These are phyloP conservation scores for Coprinellus micaceus DNA, from an alignment of 768 basidiomycete species.

Conservation along the genomic window DNA sequence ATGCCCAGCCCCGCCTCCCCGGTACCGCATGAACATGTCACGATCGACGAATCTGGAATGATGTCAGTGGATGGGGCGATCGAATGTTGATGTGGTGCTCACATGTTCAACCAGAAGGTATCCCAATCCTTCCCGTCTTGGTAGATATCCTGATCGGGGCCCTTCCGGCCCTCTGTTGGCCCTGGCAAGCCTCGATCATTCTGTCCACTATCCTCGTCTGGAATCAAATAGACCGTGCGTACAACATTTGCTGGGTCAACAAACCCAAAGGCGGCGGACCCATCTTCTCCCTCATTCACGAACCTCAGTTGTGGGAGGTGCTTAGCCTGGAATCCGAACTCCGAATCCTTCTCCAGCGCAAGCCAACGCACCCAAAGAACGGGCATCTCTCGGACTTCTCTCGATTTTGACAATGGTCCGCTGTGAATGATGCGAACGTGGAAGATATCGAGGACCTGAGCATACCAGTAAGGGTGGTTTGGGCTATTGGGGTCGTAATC, in stretches of 20 bases:
- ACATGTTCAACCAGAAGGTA: conserved; percentile 37
- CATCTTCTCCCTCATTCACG: conserved; percentile 17
- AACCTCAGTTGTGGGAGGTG: conserved; percentile 28
- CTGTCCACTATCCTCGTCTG: conserved; percentile 26
- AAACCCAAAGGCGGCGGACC: conserved; percentile 39
- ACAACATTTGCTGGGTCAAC: conserved; percentile 40
- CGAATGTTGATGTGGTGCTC: conserved; percentile 7
- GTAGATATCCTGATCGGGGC: not conserved
- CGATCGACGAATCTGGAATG: not conserved
- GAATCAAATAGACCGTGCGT: conserved; percentile 40
- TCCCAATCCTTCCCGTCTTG: conserved; percentile 25
- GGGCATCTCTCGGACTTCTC: conserved; percentile 16
- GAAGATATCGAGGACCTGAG: conserved; percentile 27
- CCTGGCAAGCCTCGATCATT: conserved; percentile 14
- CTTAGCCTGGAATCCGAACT: conserved; percentile 11
- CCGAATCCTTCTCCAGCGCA: conserved; percentile 6
- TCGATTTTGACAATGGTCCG: not conserved
- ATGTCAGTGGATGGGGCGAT: not conserved
- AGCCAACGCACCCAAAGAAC: conserved; percentile 28
- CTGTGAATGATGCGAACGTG: conserved; percentile 25
- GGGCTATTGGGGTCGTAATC: not conserved
- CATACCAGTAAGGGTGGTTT: conserved; percentile 34
- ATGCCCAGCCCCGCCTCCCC: not conserved
- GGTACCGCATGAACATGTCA: not conserved
- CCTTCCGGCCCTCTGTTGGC: conserved; percentile 9